A percentile compares a stretch with the other conserved stretches of the same genome.
These are phyloP conservation scores for Aspergillus unguis DNA, from an alignment of 2,329 filamentous ascomycete species.

Conservation along the genomic window DNA sequence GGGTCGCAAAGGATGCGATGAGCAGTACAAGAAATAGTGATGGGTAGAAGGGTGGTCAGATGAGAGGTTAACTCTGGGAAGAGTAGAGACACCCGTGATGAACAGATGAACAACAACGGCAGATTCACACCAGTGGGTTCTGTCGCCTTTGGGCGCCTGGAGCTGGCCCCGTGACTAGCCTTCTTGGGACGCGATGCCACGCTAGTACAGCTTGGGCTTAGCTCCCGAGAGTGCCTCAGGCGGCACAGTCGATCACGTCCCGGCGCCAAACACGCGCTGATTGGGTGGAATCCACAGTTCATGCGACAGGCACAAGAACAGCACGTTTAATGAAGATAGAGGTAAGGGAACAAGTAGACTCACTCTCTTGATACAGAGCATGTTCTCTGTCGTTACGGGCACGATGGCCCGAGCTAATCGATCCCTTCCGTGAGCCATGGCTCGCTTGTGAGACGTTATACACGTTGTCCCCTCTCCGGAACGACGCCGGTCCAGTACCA, in stretches of 20 bases:
- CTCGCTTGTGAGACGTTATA: slow-evolving; percentile 23
- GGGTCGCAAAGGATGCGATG: neutral
- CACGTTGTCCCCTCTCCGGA: slow-evolving; percentile 20
- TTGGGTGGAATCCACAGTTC: slow-evolving; percentile 11
- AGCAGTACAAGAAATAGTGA: neutral
- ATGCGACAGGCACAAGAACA: slow-evolving; percentile 9
- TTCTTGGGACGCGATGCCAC: slow-evolving; percentile 19
- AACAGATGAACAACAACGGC: slow-evolving; percentile 12
- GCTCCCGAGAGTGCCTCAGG: slow-evolving; percentile 32
- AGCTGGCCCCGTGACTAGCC: slow-evolving; percentile 36
- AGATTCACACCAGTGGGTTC: slow-evolving; percentile 7
- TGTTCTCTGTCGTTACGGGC: slow-evolving; percentile 15
- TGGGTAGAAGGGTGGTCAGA: slow-evolving; percentile 12
- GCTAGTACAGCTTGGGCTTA: slow-evolving; percentile 28
- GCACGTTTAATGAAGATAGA: neutral
- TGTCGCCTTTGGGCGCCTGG: slow-evolving; percentile 29
- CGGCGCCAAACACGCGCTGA: slow-evolving; percentile 14
- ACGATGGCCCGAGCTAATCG: slow-evolving; percentile 10
- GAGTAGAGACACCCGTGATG: slow-evolving; percentile 1
- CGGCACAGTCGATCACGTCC: slow-evolving; percentile 28
- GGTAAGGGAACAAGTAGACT: slow-evolving; percentile 6
- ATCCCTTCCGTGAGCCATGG: slow-evolving; percentile 18
- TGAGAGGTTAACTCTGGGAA: neutral
- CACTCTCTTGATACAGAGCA: slow-evolving; percentile 28
- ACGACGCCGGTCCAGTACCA: slow-evolving; percentile 21